Conservation (phyloP, 208 protist species). For the Trichomonas vaginalis region DNA sequence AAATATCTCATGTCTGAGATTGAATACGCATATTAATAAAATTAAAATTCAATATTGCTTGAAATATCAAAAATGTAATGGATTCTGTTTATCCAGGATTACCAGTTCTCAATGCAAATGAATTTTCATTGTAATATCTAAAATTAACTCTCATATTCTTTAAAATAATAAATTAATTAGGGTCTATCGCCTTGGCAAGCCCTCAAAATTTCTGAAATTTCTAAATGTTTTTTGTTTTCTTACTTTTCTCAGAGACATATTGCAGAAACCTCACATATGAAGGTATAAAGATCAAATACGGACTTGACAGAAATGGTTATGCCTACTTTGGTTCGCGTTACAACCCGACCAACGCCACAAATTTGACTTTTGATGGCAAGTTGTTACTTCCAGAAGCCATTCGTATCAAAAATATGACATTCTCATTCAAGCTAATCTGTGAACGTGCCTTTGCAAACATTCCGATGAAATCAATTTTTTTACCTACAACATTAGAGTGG, state of each 20-base stretch:
- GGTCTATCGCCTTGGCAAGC: too few relatives aligned
- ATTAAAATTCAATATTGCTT: too few relatives aligned
- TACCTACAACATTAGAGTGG: not conserved
- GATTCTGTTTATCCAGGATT: too few relatives aligned
- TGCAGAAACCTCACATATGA: not conserved
- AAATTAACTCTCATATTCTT: too few relatives aligned
- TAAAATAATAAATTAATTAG: too few relatives aligned
- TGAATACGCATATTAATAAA: too few relatives aligned
- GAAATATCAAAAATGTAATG: too few relatives aligned
- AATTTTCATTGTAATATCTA: too few relatives aligned
- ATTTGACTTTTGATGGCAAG: not conserved
- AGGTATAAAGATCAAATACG: not conserved
- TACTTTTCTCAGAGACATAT: not conserved
- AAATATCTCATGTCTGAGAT: too few relatives aligned
- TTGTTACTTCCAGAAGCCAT: not conserved
- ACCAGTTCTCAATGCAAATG: too few relatives aligned
- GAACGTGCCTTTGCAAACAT: not conserved
- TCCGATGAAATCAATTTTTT: not conserved
- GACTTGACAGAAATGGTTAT: not conserved
- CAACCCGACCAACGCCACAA: not conserved
- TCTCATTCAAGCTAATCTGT: not conserved
- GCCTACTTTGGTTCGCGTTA: not conserved
- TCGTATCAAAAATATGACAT: not conserved
- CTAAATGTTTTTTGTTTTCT: not conserved
- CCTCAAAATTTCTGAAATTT: too few relatives aligned